These are phyloP conservation scores for Pyricularia sp. DNA, from an alignment of 2,329 filamentous ascomycete species.

Conservation along the genomic window DNA sequence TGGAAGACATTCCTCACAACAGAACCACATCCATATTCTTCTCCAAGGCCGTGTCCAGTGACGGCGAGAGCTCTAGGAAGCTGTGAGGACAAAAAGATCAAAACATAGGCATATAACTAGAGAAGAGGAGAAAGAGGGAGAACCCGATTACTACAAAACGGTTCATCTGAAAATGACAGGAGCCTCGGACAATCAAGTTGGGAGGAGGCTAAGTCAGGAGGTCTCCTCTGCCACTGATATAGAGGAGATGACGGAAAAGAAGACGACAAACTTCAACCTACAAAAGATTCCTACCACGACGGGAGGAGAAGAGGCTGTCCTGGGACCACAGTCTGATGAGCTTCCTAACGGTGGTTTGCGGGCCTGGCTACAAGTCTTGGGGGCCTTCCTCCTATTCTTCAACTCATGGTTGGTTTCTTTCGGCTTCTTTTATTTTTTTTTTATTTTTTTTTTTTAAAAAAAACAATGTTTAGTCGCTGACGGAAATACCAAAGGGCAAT, in stretches of 20 bases:
- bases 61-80: neutral
- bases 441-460: too few relatives aligned
- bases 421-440: too few relatives aligned
- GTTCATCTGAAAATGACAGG: neutral
- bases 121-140: neutral
- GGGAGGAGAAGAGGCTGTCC: neutral
- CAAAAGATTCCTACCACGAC: neutral
- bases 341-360: constrained; percentile 35
- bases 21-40: neutral
- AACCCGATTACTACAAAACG: neutral
- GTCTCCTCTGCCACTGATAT: neutral
- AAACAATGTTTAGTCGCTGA: neutral
- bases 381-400: constrained; percentile 43
- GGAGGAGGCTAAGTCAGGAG: neutral
- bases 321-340: neutral
- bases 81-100: neutral
- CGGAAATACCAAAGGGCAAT: constrained; percentile 19
- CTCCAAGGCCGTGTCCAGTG: neutral
- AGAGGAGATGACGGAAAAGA: neutral
- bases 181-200: too few relatives aligned
- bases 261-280: neutral
- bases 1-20: neutral
- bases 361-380: constrained; percentile 46
- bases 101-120: too few relatives aligned
- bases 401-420: constrained; percentile 34